Evolutionary conservation across 2,329 filamentous ascomycete species (phyloP).

Genomic region (Fusarium xylarioides): DNA sequence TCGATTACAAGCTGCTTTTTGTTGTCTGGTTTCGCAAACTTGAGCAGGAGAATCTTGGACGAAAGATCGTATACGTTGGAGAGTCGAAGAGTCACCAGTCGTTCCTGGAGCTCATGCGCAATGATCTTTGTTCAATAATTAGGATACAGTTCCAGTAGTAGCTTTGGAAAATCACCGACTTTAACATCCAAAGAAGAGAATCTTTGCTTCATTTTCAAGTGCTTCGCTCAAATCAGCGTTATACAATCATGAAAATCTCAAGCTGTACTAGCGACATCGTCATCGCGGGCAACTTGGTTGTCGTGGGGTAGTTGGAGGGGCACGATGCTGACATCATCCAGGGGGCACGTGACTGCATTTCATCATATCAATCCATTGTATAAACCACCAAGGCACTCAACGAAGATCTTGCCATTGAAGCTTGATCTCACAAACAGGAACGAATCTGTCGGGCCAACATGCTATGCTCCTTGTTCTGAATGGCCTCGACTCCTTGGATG

Average conservation of each 20-base stretch:
- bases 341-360: slow-evolving; percentile 14
- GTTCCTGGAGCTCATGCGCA: slow-evolving; percentile 86
- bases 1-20: slow-evolving; percentile 93
- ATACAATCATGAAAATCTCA: slow-evolving; percentile 20
- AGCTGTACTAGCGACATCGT: slow-evolving; percentile 16
- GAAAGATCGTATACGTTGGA: slow-evolving; percentile 97
- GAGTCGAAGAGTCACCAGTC: slow-evolving; percentile 80
- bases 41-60: slow-evolving; percentile 93
- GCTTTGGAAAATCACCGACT: slow-evolving; percentile 49
- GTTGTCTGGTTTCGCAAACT: slow-evolving; percentile 88
- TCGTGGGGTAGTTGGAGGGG: slow-evolving; percentile 33
- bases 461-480: background rate
- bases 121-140: slow-evolving; percentile 72
- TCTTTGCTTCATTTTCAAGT: slow-evolving; percentile 74
- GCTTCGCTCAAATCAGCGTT: background rate
- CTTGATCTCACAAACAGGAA: background rate
- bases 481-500: background rate
- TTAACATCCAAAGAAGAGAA: slow-evolving; percentile 84
- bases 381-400: background rate
- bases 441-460: background rate
- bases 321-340: slow-evolving; percentile 30
- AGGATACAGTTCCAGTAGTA: background rate
- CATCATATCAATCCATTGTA: too few relatives aligned
- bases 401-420: background rate
- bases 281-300: slow-evolving; percentile 5